Percentiles rank a stretch among this genome's conserved stretches.
These are phyloP conservation scores for Tanacetum coccineum DNA, from an alignment of 129 eudicot genomes.

Conservation along the genomic window DNA sequence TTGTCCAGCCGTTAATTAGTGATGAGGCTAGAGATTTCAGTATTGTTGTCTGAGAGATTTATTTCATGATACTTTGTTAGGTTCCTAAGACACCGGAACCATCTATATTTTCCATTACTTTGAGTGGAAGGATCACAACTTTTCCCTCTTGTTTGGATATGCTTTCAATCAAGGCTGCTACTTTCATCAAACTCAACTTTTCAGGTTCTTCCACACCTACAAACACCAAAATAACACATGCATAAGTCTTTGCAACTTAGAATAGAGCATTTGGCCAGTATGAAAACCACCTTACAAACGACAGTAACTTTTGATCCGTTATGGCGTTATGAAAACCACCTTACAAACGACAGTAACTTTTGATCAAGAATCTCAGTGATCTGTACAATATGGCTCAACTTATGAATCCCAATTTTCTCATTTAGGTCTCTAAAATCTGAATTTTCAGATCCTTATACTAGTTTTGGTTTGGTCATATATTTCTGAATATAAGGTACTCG, in stretches of 20 bases:
- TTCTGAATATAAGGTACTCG: not conserved
- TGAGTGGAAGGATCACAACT: slow-evolving; percentile 67
- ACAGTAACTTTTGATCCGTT: too few relatives aligned
- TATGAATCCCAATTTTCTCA: too few relatives aligned
- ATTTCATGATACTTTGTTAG: slow-evolving; percentile 53
- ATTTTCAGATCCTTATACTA: too few relatives aligned
- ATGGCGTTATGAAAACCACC: too few relatives aligned
- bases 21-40: slow-evolving; percentile 51
- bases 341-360: too few relatives aligned
- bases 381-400: too few relatives aligned
- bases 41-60: slow-evolving; percentile 56
- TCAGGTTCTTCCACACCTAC: slow-evolving; percentile 43
- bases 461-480: too few relatives aligned
- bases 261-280: too few relatives aligned
- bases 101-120: slow-evolving; percentile 67
- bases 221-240: not conserved
- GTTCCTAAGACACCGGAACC: slow-evolving; percentile 80
- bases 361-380: too few relatives aligned
- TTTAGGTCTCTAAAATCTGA: too few relatives aligned
- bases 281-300: too few relatives aligned
- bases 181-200: slow-evolving; percentile 63
- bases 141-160: slow-evolving; percentile 44
- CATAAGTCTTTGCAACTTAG: not conserved
- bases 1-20: slow-evolving; percentile 47
- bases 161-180: slow-evolving; percentile 74